These are phyloP conservation scores for Castanea sativa DNA, from an alignment of 306 rosid species.

Conservation along the genomic window DNA sequence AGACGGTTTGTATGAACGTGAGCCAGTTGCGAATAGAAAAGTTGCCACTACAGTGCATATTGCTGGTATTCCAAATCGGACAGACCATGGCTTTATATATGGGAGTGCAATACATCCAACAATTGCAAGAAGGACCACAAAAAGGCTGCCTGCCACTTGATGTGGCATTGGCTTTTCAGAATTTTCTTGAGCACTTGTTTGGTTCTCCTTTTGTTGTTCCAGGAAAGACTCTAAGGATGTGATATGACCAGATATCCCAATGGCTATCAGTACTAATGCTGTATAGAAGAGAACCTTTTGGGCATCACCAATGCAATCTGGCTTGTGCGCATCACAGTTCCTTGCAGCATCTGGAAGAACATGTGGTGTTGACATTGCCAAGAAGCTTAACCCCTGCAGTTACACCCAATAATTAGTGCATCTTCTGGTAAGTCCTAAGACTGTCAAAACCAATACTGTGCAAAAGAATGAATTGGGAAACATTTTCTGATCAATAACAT, in stretches of 20 bases:
- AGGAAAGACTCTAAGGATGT: not conserved
- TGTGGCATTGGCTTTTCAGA: too few relatives aligned
- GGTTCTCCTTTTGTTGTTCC: not conserved
- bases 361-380: slow-evolving; percentile 3
- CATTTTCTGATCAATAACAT: too few relatives aligned
- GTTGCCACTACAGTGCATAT: slow-evolving; percentile 17
- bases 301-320: not conserved
- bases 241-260: not conserved
- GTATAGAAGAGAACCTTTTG: not conserved
- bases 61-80: slow-evolving; percentile 28
- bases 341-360: not conserved
- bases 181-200: not conserved
- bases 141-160: too few relatives aligned
- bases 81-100: slow-evolving; percentile 29
- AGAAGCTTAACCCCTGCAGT: slow-evolving; percentile 17
- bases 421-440: not conserved
- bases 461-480: too few relatives aligned
- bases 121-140: not conserved
- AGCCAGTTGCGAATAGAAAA: slow-evolving; percentile 24
- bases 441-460: too few relatives aligned
- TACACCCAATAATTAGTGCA: not conserved
- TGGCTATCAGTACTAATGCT: slow-evolving; percentile 4
- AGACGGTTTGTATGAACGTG: not conserved
- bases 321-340: not conserved
- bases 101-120: slow-evolving; percentile 22